These are phyloP conservation scores for Kodamaea sp. DNA, from an alignment of 1,139 yeast species.

Conservation along the genomic window DNA sequence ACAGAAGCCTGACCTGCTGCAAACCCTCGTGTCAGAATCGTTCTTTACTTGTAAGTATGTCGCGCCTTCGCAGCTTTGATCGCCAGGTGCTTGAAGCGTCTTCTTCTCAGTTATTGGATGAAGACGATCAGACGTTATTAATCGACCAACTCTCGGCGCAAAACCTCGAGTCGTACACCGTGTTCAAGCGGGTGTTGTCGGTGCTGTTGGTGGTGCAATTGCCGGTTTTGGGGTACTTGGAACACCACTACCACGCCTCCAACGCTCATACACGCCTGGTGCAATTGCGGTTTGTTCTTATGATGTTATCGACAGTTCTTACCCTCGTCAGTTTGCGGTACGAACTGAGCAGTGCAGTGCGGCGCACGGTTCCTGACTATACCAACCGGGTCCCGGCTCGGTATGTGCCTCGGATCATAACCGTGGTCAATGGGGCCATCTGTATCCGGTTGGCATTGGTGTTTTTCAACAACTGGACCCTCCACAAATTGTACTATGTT, in stretches of 20 bases:
- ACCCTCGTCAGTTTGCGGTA: constrained; percentile 9
- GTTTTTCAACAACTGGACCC: constrained; percentile 5
- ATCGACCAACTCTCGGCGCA: constrained; percentile 10
- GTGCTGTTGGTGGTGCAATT: constrained; percentile 13
- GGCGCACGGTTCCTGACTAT: background rate
- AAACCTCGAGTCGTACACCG: constrained; percentile 11
- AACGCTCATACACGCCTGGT: background rate
- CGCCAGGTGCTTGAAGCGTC: constrained; percentile 14
- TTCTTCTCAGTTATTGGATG: constrained; percentile 13
- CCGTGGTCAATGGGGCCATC: constrained; percentile 11
- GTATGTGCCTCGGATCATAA: constrained; percentile 1
- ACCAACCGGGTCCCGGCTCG: background rate
- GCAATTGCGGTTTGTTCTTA: constrained; percentile 6
- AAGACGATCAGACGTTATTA: constrained; percentile 15
- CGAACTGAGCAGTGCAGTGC: constrained; percentile 1
- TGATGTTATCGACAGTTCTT: constrained; percentile 9
- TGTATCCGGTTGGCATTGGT: constrained; percentile 13
- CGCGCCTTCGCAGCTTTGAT: constrained; percentile 16
- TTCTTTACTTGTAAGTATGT: too few species aligned
- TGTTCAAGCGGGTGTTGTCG: constrained; percentile 9
- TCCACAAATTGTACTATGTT: constrained; percentile 11
- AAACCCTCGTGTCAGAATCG: too few species aligned
- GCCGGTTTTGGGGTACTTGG: constrained; percentile 13
- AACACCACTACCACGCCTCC: constrained; percentile 5
- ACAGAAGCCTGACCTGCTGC: too few species aligned